Evolutionary conservation across 257 asterid species (phyloP).

Genomic region (Asclepias syriaca): DNA sequence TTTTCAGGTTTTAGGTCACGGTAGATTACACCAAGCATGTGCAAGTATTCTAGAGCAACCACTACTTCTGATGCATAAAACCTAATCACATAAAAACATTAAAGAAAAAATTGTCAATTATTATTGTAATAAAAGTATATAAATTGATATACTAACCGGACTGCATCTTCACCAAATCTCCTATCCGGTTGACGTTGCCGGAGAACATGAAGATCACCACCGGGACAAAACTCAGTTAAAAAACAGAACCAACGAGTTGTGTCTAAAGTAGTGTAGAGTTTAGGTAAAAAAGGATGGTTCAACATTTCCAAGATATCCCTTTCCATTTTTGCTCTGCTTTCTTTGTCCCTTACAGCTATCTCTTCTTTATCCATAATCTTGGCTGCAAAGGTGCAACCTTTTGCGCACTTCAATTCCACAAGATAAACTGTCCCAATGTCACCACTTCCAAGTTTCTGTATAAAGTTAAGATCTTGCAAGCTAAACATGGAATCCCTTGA

Average conservation of each 20-base stretch:
- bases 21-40: constrained; percentile 63
- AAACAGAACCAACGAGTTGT: constrained; percentile 60
- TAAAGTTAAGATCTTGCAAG: constrained; percentile 45
- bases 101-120: neutral
- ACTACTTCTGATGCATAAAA: constrained; percentile 79
- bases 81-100: constrained; percentile 23
- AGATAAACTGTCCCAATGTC: constrained; percentile 74
- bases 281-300: constrained; percentile 85
- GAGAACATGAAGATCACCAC: constrained; percentile 78
- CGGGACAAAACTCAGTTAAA: constrained; percentile 73
- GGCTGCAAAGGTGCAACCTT: constrained; percentile 59
- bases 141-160: constrained; percentile 42
- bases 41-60: constrained; percentile 77
- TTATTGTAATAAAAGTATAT: no score
- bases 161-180: constrained; percentile 50
- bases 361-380: constrained; percentile 78
- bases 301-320: constrained; percentile 63
- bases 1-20: constrained; percentile 81
- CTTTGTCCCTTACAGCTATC: constrained; percentile 57
- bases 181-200: constrained; percentile 62
- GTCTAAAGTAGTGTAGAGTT: constrained; percentile 55
- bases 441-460: constrained; percentile 65
- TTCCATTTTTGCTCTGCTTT: constrained; percentile 60
- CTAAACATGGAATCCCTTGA: constrained; percentile 21
- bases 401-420: constrained; percentile 50